Base-by-base conservation (phyloP, 2,329 filamentous ascomycete species). In the Hansfordia pulvinata region DNA sequence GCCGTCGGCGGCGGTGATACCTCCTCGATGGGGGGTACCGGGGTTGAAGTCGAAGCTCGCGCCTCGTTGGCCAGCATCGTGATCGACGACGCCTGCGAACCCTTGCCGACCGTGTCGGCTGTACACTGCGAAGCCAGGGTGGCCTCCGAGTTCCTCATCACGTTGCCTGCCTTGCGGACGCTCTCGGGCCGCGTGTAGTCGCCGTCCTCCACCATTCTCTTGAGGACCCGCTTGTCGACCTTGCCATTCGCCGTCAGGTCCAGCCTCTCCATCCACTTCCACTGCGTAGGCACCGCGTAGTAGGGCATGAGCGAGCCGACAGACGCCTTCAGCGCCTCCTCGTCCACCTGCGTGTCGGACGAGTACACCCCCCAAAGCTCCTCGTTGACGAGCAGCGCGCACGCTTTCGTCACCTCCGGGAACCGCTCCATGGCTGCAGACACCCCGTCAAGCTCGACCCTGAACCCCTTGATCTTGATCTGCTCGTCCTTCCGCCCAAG, bases 391-490 rank as follows among this genome's bases (percentile, higher is more conserved):
- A 64, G 42, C 19, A 69, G 43, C 5, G 58, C 56, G 16, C 58
- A 58, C 3, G 59, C 64, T 35, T 58, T 58, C 27, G 44, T 53
- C 17, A 71, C 55, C 3, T 52, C 54, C 1, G 58, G 50, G 13
- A 54, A 56, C 21, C 53, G 50, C 35, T 56, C 58, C 30, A 67
- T 50, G 9, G 60, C 58, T n/a, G 57, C 47, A 2, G 66, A 56
- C 16, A 74, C 59, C 19, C 68, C 64, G 29, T 72, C 68, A 8
- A 74, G 58, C 42, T 74, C 68, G 23, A 75, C 63, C 14, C 69
- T 63, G 41, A 73, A 72, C 6, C 69, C 68, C 47, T 70, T 69
- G 40, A 74, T 58, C 45, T 74, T 74, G 32, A 74, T 62, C 39
- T 74, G 69, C 32, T 73, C 68, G 36, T 75, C 69, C n/a, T 54